Conservation (phyloP, 2,329 filamentous ascomycete species). For the Epichloe hybrida region DNA sequence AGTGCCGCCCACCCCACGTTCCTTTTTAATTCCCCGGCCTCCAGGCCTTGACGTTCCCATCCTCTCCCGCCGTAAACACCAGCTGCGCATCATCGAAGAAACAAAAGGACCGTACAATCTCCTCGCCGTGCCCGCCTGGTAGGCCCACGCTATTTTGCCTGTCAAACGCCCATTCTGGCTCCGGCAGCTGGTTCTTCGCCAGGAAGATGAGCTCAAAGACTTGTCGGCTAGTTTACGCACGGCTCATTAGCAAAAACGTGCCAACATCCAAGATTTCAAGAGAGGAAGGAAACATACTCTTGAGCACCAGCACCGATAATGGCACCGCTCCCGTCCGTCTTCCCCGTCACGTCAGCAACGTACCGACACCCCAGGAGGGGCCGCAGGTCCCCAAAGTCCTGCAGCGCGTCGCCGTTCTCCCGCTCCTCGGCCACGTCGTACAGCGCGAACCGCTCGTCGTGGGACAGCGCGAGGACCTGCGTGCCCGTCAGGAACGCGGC, state of each 20-base stretch:
- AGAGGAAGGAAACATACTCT: constrained; percentile 34
- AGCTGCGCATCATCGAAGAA: constrained; percentile 47
- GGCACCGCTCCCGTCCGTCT: constrained; percentile 43
- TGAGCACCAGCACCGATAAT: constrained; percentile 54
- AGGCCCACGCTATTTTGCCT: constrained; percentile 43
- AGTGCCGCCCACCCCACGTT: background rate
- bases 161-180: constrained; percentile 37
- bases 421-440: constrained; percentile 54
- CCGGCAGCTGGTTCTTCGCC: constrained; percentile 27
- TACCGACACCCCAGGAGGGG: constrained; percentile 57
- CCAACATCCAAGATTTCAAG: too few species aligned
- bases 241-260: too few species aligned
- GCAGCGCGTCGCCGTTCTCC: constrained; percentile 42
- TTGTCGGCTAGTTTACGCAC: constrained; percentile 29
- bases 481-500: constrained; percentile 53
- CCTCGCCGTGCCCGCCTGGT: constrained; percentile 47
- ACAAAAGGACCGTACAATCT: constrained; percentile 51
- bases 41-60: constrained; percentile 45
- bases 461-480: constrained; percentile 59
- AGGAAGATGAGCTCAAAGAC: constrained; percentile 49
- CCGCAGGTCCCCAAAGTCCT: constrained; percentile 56
- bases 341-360: constrained; percentile 51
- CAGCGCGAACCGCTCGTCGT: constrained; percentile 65
- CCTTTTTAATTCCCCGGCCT: constrained; percentile 15
- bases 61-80: constrained; percentile 46